Evolutionary conservation across 176 grass and related monocot genomes (phyloP), one percentile per base, ranked within the genome.

Genomic region (Cenchrus americanus): DNA sequence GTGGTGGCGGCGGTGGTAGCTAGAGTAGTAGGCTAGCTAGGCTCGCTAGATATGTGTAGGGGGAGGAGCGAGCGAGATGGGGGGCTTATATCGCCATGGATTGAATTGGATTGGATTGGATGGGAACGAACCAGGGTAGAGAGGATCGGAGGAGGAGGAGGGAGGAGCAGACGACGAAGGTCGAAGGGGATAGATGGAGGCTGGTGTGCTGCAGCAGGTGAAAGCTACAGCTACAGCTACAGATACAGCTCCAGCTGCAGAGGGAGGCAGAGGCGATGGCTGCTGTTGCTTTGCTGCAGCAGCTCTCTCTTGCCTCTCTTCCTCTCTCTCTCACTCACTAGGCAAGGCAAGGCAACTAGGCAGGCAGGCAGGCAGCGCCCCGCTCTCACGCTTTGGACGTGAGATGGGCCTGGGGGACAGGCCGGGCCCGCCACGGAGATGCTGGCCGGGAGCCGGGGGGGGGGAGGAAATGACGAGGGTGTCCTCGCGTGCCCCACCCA

Each of bases 401-500:
- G 67, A 77, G 37, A 59, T 73, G 69, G 83, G 78, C 8, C 77
- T n/a, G 46, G 83, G 77, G 58, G 48, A 86, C 88, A 90, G 10
- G 6, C 0, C 0, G 49, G 84, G 15, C 84, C 88, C 88, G 23
- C 84, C 79, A 72, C 79, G 79, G 88, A 65, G 66, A 76, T 80
- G 76, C 59, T 84, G 57, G 34, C 34, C 4, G 34, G 34, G 3
- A 4, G 34, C 3, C 34, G 2, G 43, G 9, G 7, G 43, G n/a
- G n/a, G n/a, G n/a, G n/a, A n/a, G n/a, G 47, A 49, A 87, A 87
- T 87, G 57, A 76, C 85, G 5, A 8, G 5, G 1, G 1, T 73
- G 77, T 59, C 78, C 77, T 68, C 55, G 66, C 66, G 22, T 68
- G 8, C 42, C 71, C 72, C 15, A 30, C n/a, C n/a, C n/a, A n/a